Evolutionary conservation across 495 filamentous ascomycete genomes (phyloP), one percentile per base, ranked within the genome.

Genomic region (Letharia columbiana): DNA sequence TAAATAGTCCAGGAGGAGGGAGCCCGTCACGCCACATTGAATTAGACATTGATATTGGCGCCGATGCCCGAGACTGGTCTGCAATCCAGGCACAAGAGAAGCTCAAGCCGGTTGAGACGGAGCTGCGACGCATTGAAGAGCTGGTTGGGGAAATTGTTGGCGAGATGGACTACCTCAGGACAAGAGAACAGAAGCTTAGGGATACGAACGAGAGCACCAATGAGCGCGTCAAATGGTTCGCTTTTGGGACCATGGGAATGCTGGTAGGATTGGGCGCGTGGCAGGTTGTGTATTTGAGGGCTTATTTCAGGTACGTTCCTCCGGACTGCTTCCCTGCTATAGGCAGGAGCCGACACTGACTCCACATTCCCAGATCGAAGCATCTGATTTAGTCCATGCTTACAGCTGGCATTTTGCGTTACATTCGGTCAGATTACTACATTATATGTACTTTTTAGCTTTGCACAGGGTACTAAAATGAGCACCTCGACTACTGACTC

Each of bases 191-290:
- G 84, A 94, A 90, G 78, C 86, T 98, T 63, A 83, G 94, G 72
- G 94, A 98, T 81, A 98, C 94, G 71, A 98, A 98, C 77, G 94
- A 98, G 86, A 97, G 93, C 81, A 98, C 94, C 63, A 98, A 98
- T 79, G 93, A 91, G 77, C 85, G 94, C 64, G 94, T 98, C 63
- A 98, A 98, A 80, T 98, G 91, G 91, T 98, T 98, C 76, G 92
- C 92, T 2, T 89, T 97, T 76, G 86, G 87, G 49, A 97, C 94
- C 33, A 98, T 97, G 82, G 90, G 90, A 52, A 91, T 97, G 83
- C 81, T 98, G 69, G 83, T 97, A 66, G 89, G 84, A 35, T 80
- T 98, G 68, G 96, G 94, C 71, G 91, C 83, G 52, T 98, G 94
- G 94, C 94, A 98, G 84, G 89, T 98, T 73, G 86, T 98, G 70